These are phyloP conservation scores for Colletotrichum truncatum DNA, from an alignment of 2,329 filamentous ascomycete species.

Conservation along the genomic window DNA sequence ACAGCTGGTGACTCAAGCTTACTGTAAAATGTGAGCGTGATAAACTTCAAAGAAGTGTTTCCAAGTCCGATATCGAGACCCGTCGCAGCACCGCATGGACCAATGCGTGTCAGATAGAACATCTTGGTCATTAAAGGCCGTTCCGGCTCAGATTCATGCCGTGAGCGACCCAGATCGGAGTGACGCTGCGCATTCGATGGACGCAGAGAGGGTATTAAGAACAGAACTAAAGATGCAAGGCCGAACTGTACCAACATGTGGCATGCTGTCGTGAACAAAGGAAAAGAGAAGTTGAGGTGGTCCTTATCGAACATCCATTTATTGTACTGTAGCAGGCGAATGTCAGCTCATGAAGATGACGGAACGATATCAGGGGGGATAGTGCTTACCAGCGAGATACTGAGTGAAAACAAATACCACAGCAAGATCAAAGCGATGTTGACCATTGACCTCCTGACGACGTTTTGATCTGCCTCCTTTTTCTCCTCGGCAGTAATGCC, in stretches of 20 bases:
- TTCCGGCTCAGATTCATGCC: constrained; percentile 63
- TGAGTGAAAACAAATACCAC: constrained; percentile 93
- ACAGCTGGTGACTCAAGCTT: constrained; percentile 42
- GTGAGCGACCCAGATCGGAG: constrained; percentile 59
- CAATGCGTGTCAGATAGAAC: constrained; percentile 93
- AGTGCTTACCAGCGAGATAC: constrained; percentile 82
- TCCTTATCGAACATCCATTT: constrained; percentile 98
- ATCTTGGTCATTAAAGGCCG: constrained; percentile 80
- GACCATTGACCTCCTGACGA: constrained; percentile 74
- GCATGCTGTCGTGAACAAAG: constrained; percentile 91
- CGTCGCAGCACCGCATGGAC: constrained; percentile 90
- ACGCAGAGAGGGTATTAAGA: constrained; percentile 82
- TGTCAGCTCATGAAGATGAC: constrained; percentile 35
- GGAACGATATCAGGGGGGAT: constrained; percentile 31
- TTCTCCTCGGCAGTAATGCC: constrained; percentile 76
- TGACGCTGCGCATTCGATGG: constrained; percentile 61
- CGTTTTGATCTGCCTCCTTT: constrained; percentile 77
- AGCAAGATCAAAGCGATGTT: constrained; percentile 85
- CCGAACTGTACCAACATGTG: constrained; percentile 97
- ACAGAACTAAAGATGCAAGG: constrained; percentile 81
- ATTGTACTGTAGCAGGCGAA: constrained; percentile 77
- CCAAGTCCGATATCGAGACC: constrained; percentile 95
- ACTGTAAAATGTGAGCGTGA: constrained; percentile 96
- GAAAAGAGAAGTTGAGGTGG: constrained; percentile 90
- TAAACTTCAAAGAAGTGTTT: constrained; percentile 95